Percentiles rank a stretch among this genome's conserved stretches.
Conservation (phyloP, 257 asterid genomes). For the Echium plantagineum region DNA sequence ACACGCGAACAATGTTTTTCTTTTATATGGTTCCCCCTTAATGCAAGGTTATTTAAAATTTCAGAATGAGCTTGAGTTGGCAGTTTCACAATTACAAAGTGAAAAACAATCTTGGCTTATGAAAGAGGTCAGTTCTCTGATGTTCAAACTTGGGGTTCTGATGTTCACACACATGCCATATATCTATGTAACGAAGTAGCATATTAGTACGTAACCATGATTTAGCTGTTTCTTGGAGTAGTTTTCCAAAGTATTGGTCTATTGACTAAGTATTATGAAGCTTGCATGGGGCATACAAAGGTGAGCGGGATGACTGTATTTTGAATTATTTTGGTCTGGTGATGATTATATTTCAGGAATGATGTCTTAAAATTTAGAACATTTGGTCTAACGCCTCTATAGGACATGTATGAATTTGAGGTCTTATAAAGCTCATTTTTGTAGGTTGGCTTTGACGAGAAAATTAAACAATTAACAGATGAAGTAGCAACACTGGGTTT, state of each 20-base stretch:
- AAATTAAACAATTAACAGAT: conserved; percentile 30
- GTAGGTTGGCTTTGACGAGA: conserved; percentile 42
- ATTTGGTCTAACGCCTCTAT: background rate
- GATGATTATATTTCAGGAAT: background rate
- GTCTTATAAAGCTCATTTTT: conserved; percentile 13
- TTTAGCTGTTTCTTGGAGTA: no score
- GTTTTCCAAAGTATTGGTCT: no score
- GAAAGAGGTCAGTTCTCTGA: conserved; percentile 40
- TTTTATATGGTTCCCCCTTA: background rate
- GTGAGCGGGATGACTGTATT: no score
- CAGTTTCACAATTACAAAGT: conserved; percentile 30
- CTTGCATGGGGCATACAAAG: no score
- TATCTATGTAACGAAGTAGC: background rate
- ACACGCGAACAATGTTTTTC: no score
- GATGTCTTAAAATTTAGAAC: background rate
- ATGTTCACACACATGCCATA: background rate
- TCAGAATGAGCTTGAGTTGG: conserved; percentile 33
- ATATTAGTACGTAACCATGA: background rate
- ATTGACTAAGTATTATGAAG: no score
- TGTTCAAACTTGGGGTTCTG: background rate
- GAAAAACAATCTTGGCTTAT: conserved; percentile 45
- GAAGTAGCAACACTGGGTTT: conserved; percentile 33
- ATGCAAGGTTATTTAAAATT: conserved; percentile 10
- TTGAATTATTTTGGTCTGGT: no score
- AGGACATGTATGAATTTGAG: conserved; percentile 2